phyloP scores from a whole-genome alignment of 805 yeast genomes.

The Cyberlindnera euphorbiiphila region DNA sequence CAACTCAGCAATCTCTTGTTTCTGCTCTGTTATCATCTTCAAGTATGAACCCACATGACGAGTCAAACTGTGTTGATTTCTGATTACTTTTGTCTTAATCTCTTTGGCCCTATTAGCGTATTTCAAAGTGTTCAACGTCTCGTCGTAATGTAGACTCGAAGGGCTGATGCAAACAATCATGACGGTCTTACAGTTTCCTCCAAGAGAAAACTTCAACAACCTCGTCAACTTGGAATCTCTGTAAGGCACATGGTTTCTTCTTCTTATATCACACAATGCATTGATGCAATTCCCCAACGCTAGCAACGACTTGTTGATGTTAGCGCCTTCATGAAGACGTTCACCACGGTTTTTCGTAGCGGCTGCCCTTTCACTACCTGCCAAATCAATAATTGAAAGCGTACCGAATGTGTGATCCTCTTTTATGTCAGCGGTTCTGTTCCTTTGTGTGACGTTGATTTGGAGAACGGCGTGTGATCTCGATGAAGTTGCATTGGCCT shows the following conservation, averaged over 20 bases:
- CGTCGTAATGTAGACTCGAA: slow-evolving; percentile 83
- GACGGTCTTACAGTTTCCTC: slow-evolving; percentile 92
- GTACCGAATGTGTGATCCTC: slow-evolving; percentile 77
- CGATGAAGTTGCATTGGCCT: slow-evolving; percentile 86
- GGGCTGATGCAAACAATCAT: slow-evolving; percentile 96
- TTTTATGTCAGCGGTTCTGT: slow-evolving; percentile 55
- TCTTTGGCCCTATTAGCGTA: slow-evolving; percentile 92
- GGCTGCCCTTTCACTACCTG: slow-evolving; percentile 94
- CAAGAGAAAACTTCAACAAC: slow-evolving; percentile 80
- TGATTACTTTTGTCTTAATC: slow-evolving; percentile 72
- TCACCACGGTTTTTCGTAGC: slow-evolving; percentile 83
- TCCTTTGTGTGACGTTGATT: slow-evolving; percentile 60
- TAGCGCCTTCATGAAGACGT: slow-evolving; percentile 86
- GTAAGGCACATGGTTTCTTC: slow-evolving; percentile 77
- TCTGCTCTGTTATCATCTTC: slow-evolving; percentile 80
- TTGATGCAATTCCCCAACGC: slow-evolving; percentile 94
- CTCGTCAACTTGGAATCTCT: slow-evolving; percentile 89
- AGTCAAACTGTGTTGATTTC: slow-evolving; percentile 73
- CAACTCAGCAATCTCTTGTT: slow-evolving; percentile 66
- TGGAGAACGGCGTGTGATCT: slow-evolving; percentile 93
- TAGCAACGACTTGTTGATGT: slow-evolving; percentile 80
- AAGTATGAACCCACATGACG: slow-evolving; percentile 83
- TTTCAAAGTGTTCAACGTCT: slow-evolving; percentile 83
- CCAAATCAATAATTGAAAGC: slow-evolving; percentile 82
- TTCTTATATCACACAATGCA: slow-evolving; percentile 75